Evolutionary conservation across 345 rosid species (phyloP).

Genomic region (Arabidopsis arenosa): DNA sequence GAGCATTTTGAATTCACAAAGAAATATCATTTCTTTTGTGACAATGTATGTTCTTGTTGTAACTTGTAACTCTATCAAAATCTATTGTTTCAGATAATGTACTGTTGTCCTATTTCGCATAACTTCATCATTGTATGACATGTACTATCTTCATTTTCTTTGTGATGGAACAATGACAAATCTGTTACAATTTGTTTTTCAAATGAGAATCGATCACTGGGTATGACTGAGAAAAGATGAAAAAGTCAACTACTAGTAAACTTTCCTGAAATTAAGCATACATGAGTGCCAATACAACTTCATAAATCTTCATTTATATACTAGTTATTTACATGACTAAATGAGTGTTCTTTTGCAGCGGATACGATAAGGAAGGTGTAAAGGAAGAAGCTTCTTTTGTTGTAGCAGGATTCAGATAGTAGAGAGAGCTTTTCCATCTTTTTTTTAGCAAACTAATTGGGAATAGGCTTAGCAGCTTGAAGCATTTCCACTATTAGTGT

Average conservation of each 20-base stretch:
- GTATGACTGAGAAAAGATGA: not conserved
- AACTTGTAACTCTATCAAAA: constrained; percentile 10
- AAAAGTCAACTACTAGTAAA: not conserved
- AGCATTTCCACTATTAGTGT: constrained; percentile 90
- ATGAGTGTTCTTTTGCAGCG: not conserved
- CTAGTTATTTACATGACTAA: constrained; percentile 29
- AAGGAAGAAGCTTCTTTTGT: not conserved
- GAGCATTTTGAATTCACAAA: constrained; percentile 10
- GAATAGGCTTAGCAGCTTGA: constrained; percentile 64
- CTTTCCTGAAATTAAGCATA: not conserved
- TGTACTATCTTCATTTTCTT: not conserved
- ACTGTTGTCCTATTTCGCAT: not conserved
- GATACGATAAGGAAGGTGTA: not conserved
- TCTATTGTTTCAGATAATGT: constrained; percentile 8
- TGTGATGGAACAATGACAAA: not conserved
- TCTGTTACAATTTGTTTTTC: constrained; percentile 1
- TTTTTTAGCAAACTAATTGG: constrained; percentile 37
- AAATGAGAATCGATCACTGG: not conserved
- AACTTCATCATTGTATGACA: not conserved
- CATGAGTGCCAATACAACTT: not conserved
- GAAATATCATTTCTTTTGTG: constrained; percentile 7
- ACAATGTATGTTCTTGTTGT: constrained; percentile 25
- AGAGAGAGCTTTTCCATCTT: constrained; percentile 23
- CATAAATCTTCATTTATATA: not conserved
- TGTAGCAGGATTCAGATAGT: constrained; percentile 1